A percentile compares a stretch with the other conserved stretches of the same genome.
phyloP scores from a whole-genome alignment of 2,329 filamentous ascomycete genomes.

The Dactylonectria macrodidyma region DNA sequence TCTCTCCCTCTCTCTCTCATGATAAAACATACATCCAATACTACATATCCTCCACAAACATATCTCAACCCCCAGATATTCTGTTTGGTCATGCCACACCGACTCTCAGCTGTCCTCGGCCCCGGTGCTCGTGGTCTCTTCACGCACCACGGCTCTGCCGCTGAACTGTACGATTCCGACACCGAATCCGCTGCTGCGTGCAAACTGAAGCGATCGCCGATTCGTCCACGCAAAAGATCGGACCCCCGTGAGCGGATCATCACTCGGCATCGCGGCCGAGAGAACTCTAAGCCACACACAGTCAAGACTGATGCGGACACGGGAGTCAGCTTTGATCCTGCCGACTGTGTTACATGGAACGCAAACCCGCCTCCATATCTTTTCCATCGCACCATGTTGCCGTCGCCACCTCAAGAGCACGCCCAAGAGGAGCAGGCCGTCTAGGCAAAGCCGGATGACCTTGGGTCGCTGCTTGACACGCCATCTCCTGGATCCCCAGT shows the following conservation, averaged over 20 bases:
- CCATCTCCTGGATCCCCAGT: conserved; percentile 6
- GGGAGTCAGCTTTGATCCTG: conserved; percentile 19
- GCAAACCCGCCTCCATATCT: conserved; percentile 30
- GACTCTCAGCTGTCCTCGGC: conserved; percentile 35
- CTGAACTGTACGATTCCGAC: conserved; percentile 20
- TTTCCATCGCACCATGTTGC: conserved; percentile 20
- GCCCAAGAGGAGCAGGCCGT: conserved; percentile 31
- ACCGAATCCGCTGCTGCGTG: conserved; percentile 13
- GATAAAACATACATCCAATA: conserved; percentile 3
- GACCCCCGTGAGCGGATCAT: neutral
- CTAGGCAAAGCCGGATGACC: conserved; percentile 24
- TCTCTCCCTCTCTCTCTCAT: neutral
- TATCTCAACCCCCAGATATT: conserved; percentile 13
- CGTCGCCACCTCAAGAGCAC: conserved; percentile 13
- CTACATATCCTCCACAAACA: conserved; percentile 3
- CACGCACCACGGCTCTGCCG: neutral
- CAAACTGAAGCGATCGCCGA: conserved; percentile 20
- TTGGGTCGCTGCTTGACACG: conserved; percentile 12
- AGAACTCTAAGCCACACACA: conserved; percentile 30
- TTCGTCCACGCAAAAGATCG: conserved; percentile 15
- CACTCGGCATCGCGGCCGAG: conserved; percentile 6
- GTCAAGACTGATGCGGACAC: conserved; percentile 20
- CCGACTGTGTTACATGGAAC: conserved; percentile 30
- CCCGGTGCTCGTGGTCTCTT: conserved; percentile 13
- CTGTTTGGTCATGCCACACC: conserved; percentile 38